Conservation (phyloP, 306 rosid genomes). For the Rubus idaeus region DNA sequence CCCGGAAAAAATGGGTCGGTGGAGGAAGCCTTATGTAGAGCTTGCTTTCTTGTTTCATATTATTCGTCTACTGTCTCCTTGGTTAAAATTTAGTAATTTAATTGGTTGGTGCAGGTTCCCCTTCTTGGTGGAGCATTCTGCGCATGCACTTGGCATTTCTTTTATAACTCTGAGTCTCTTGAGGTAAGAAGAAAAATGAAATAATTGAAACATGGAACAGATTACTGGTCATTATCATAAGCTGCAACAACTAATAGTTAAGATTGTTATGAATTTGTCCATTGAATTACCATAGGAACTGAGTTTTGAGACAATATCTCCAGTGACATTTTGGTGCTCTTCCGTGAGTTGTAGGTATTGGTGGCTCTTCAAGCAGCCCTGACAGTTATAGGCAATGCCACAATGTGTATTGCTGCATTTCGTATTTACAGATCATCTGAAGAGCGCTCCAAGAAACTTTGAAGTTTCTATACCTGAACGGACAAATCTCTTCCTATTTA, state of each 20-base stretch:
- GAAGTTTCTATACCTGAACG: constrained; percentile 24
- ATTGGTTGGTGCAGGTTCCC: constrained; percentile 64
- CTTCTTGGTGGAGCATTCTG: constrained; percentile 91
- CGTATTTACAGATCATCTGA: constrained; percentile 73
- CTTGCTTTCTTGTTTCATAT: neutral
- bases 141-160: constrained; percentile 99
- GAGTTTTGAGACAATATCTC: neutral
- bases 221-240: neutral
- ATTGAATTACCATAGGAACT: constrained; percentile 22
- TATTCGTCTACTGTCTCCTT: neutral
- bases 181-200: constrained; percentile 43
- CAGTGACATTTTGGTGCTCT: constrained; percentile 19
- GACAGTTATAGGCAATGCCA: constrained; percentile 79
- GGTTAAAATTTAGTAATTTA: neutral
- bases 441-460: constrained; percentile 55
- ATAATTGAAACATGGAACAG: neutral
- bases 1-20: neutral
- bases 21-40: constrained; percentile 3
- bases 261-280: constrained; percentile 1
- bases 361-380: constrained; percentile 94
- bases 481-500: constrained; percentile 7
- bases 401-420: constrained; percentile 90
- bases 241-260: neutral
- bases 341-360: constrained; percentile 64
- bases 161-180: constrained; percentile 83